Percentiles rank a stretch among this genome's conserved stretches.
These are phyloP conservation scores for Mimosa pudica DNA, from an alignment of 306 rosid species.

Conservation along the genomic window DNA sequence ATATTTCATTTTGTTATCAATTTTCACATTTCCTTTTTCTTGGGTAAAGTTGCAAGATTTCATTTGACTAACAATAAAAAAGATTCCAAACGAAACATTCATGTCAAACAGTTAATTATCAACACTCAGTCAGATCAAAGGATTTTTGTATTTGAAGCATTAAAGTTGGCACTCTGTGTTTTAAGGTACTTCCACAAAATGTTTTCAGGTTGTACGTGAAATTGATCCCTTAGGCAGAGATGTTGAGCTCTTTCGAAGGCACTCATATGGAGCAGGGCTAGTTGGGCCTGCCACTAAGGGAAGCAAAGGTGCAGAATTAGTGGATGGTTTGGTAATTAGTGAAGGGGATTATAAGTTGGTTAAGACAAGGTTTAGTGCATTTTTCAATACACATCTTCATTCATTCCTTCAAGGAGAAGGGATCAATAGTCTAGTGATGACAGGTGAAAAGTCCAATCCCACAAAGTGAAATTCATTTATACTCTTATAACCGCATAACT, in stretches of 20 bases:
- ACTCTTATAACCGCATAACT: slow-evolving; percentile 23
- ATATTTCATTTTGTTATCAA: too few relatives aligned
- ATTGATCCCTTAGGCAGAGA: slow-evolving; percentile 88
- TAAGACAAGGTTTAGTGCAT: slow-evolving; percentile 89
- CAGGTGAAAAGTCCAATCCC: slow-evolving; percentile 51
- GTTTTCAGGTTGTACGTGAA: slow-evolving; percentile 75
- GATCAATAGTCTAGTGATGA: slow-evolving; percentile 61
- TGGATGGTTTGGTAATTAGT: slow-evolving; percentile 70
- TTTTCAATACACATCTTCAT: slow-evolving; percentile 81
- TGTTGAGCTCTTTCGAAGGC: slow-evolving; percentile 81
- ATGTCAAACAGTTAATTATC: too few relatives aligned
- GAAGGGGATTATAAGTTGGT: slow-evolving; percentile 88
- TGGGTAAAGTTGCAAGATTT: too few relatives aligned
- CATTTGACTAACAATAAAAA: too few relatives aligned
- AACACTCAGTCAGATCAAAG: too few relatives aligned
- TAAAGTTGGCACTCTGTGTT: not conserved
- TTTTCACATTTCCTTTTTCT: too few relatives aligned
- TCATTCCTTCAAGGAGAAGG: slow-evolving; percentile 68
- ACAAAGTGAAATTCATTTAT: not conserved
- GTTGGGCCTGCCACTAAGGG: slow-evolving; percentile 67
- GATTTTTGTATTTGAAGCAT: not conserved
- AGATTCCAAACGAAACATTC: too few relatives aligned
- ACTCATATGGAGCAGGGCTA: slow-evolving; percentile 51
- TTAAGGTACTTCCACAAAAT: not conserved
- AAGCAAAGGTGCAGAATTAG: slow-evolving; percentile 69